Evolutionary conservation across 176 grass and related monocot species (phyloP).

Genomic region (Miscanthus lutarioriparius): DNA sequence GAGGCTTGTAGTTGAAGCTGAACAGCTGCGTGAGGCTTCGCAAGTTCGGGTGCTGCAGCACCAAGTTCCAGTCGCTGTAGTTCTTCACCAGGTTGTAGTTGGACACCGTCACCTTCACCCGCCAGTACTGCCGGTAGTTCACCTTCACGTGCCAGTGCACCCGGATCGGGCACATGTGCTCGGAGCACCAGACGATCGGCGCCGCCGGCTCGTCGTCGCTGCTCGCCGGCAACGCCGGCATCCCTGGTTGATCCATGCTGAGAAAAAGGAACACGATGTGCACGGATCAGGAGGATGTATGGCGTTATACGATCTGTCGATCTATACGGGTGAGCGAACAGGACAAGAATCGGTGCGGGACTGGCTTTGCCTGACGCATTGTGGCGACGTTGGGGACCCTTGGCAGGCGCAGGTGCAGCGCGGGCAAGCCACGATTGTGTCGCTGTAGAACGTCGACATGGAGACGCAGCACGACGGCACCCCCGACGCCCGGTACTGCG

Average conservation of each 20-base stretch:
- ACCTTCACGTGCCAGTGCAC: slow-evolving; percentile 86
- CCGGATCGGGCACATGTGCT: slow-evolving; percentile 72
- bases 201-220: background rate
- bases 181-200: slow-evolving; percentile 46
- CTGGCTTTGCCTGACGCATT: slow-evolving; percentile 45
- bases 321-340: background rate
- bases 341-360: background rate
- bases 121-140: slow-evolving; percentile 69
- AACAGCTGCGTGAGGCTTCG: slow-evolving; percentile 54
- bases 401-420: slow-evolving; percentile 57
- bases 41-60: slow-evolving; percentile 69
- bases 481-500: slow-evolving; percentile 59
- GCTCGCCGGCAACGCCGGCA: background rate
- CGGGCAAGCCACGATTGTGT: slow-evolving; percentile 60
- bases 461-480: slow-evolving; percentile 67
- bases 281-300: background rate
- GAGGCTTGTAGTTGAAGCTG: slow-evolving; percentile 77
- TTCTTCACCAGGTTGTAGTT: slow-evolving; percentile 64
- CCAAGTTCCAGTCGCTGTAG: slow-evolving; percentile 81
- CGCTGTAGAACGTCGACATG: slow-evolving; percentile 65
- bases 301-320: too few relatives aligned
- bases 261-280: background rate
- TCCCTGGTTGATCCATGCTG: slow-evolving; percentile 3
- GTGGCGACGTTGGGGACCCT: background rate
- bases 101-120: slow-evolving; percentile 63